Percentiles rank a stretch among this genome's conserved stretches.
Conservation (phyloP, 2,329 filamentous ascomycete species). For the Cryphonectria carpinicola region DNA sequence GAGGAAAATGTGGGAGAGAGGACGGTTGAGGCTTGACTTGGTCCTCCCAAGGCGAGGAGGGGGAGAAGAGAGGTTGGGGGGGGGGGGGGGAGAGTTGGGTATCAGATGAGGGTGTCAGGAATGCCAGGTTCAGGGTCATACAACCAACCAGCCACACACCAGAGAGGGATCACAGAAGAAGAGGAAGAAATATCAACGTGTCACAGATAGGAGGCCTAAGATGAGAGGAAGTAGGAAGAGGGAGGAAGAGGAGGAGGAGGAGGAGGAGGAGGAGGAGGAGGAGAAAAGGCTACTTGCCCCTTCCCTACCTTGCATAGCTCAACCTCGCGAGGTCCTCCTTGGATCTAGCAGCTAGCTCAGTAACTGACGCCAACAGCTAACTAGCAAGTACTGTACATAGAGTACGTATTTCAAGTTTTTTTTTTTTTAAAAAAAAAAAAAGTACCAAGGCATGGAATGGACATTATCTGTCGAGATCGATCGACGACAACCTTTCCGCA, state of each 20-base stretch:
- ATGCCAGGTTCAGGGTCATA: background rate
- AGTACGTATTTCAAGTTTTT: too few relatives aligned
- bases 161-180: background rate
- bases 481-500: constrained; percentile 6
- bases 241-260: background rate
- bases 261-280: too few relatives aligned
- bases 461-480: background rate
- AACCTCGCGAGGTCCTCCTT: background rate
- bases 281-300: background rate
- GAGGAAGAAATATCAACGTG: background rate
- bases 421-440: too few relatives aligned
- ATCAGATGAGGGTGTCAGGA: background rate
- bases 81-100: too few relatives aligned
- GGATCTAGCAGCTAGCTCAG: background rate
- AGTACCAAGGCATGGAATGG: background rate
- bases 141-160: background rate
- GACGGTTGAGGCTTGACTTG: background rate
- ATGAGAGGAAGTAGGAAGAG: too few relatives aligned
- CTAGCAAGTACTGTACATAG: background rate
- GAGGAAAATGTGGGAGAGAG: background rate
- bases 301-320: background rate
- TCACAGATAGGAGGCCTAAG: background rate
- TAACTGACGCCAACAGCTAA: background rate
- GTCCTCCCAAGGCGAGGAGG: background rate
- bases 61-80: too few relatives aligned